Base-by-base conservation (phyloP, 495 filamentous ascomycete genomes). In the Opeltia flavorubescens region DNA sequence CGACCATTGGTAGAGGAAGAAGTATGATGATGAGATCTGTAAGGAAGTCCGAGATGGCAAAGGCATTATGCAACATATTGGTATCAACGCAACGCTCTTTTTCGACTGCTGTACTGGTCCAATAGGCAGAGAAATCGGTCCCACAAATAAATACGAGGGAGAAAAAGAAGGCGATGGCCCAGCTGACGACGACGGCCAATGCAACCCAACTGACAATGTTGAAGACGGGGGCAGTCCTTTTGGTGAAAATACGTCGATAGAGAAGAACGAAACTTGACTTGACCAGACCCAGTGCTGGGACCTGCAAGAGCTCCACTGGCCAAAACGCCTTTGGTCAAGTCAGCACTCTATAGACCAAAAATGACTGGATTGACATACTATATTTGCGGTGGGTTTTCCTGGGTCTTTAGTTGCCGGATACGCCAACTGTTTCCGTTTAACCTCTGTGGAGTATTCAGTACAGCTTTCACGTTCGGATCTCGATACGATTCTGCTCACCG, bases 21-120 rank as follows among this genome's bases (percentile, higher is more conserved):
- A 48, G 21, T 15, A 43, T 48, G 13, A 27, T 42, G 13, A 48
- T n/a, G n/a, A 48, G 26, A 42, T 48, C 46, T 13, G 46, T 41
- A 13, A 48, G 15, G 15, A 48, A 31, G 24, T 40, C 46, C 34
- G 41, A 43, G 24, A 43, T 43, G 4, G 41, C 41, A 43, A 26
- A 43, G 41, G 23, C 41, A 23, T 26, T 15, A 27, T 43, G 41
- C 9, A 43, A 21, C 25, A 26, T 21, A 21, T 43, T 39, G 20
- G 46, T 48, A 8, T 31, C 33, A 17, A 48, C 33, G 42, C 46
- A 48, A 15, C 29, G 17, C 7, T 6, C 13, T 21, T 2, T 4
- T 27, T 48, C 46, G 12, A 35, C 29, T 13, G 5, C 25, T 8
- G 18, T 17, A 35, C 20, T 48, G 21, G 46, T 48, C 46, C 46